Base-by-base conservation (phyloP, 2,329 filamentous ascomycete species). In the Fusarium austroafricanum region DNA sequence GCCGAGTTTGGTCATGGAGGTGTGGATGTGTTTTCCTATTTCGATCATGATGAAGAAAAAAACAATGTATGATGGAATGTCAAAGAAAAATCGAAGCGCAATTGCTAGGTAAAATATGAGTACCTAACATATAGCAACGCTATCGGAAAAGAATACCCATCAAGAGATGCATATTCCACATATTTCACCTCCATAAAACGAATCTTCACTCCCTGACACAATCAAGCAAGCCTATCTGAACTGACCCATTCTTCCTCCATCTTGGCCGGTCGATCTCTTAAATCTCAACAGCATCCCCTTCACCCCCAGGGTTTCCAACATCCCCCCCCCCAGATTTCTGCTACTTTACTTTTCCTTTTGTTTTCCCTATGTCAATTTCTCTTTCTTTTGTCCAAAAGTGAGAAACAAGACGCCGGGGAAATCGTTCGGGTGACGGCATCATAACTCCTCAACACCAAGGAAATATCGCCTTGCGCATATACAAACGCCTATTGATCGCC, bases 201-300 rank as follows among this genome's bases (percentile, higher is more conserved):
- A 42, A 55, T 55, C 46, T 64, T 57, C 56, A 61, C 66, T 72
- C 67, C 62, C 40, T 64, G 59, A n/a, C 23, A 26, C 54, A 31
- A 43, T 45, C 63, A 60, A 70, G 47, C 56, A 60, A 71, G 67
- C 54, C 60, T 69, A 71, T 71, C 67, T 70, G 60, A 61, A 64
- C 60, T 58, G 71, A 70, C 71, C 67, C 69, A 65, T 54, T 70
- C 65, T 71, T 73, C 64, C 65, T 63, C 63, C 45, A 51, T 67
- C 54, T 68, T 64, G 58, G 57, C 52, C 60, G 55, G 66, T 37
- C 59, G 62, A 71, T 73, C 67, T 72, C 52, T 72, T 72, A 73
- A 73, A 73, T 55, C 66, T 71, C 60, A 46, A 60, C 45, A 61
- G 54, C 42, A 59, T 66, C 71, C 71, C 65, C 54, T 56, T 72